These are phyloP conservation scores for Prunus davidiana DNA, from an alignment of 306 rosid genomes.

Conservation along the genomic window DNA sequence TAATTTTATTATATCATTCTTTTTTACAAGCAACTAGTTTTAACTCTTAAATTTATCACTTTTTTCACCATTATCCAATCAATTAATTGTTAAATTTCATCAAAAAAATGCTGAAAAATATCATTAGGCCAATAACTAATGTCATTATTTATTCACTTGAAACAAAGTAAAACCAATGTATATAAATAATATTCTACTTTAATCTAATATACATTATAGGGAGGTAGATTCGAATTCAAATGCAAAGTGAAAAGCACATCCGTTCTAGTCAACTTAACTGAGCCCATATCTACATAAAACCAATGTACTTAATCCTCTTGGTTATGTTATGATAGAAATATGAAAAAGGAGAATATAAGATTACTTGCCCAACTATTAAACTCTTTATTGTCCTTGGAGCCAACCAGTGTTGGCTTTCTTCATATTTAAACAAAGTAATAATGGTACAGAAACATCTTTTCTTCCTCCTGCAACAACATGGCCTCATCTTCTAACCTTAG, in stretches of 20 bases:
- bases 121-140: background rate
- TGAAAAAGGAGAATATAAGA: background rate
- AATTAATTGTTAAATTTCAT: background rate
- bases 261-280: too few species aligned
- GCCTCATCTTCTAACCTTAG: conserved; percentile 46
- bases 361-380: conserved; percentile 13
- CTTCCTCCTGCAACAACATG: conserved; percentile 50
- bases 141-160: background rate
- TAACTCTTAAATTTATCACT: too few species aligned
- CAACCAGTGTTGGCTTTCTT: conserved; percentile 39
- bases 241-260: too few species aligned
- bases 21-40: too few species aligned
- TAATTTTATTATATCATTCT: too few species aligned
- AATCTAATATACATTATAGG: too few species aligned
- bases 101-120: background rate
- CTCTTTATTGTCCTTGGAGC: conserved; percentile 33
- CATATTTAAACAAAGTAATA: conserved; percentile 19
- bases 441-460: conserved; percentile 12
- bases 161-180: background rate
- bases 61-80: too few species aligned
- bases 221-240: too few species aligned
- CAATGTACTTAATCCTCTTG: background rate
- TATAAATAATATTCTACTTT: too few species aligned
- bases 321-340: background rate
- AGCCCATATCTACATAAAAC: background rate